phyloP scores from a whole-genome alignment of 805 yeast species.

The Candida chauliodis region DNA sequence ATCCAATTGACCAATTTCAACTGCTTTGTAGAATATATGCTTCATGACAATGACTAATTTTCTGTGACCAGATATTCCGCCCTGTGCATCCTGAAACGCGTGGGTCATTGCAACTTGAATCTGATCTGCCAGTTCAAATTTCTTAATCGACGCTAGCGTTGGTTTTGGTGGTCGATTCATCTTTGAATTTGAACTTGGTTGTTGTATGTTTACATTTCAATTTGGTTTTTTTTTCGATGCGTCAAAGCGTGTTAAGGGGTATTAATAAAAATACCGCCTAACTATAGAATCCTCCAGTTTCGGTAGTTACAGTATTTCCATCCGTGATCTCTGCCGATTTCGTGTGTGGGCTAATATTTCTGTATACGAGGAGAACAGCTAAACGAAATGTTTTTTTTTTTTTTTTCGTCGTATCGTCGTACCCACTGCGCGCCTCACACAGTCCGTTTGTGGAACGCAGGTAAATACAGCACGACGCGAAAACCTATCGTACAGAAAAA shows the following conservation, averaged over 20 bases:
- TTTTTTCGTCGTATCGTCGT: slow-evolving; percentile 2
- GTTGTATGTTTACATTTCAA: slow-evolving; percentile 6
- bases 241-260: slow-evolving; percentile 3
- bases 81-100: slow-evolving; percentile 78
- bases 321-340: too few species aligned
- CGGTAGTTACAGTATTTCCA: neutral
- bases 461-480: slow-evolving; percentile 2
- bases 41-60: slow-evolving; percentile 65
- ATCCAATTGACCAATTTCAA: slow-evolving; percentile 48
- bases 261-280: slow-evolving; percentile 2
- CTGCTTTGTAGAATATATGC: slow-evolving; percentile 54
- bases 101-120: slow-evolving; percentile 48
- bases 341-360: too few species aligned
- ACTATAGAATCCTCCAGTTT: neutral
- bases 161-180: slow-evolving; percentile 11
- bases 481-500: slow-evolving; percentile 1
- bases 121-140: slow-evolving; percentile 19
- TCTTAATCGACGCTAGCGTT: slow-evolving; percentile 16
- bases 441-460: neutral
- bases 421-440: slow-evolving; percentile 2
- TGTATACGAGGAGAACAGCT: too few species aligned
- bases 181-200: neutral
- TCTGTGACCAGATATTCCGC: slow-evolving; percentile 69
- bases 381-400: too few species aligned
- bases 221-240: slow-evolving; percentile 2